Conservation (phyloP, 495 filamentous ascomycete genomes). For the Aspergillus cavernicola region DNA sequence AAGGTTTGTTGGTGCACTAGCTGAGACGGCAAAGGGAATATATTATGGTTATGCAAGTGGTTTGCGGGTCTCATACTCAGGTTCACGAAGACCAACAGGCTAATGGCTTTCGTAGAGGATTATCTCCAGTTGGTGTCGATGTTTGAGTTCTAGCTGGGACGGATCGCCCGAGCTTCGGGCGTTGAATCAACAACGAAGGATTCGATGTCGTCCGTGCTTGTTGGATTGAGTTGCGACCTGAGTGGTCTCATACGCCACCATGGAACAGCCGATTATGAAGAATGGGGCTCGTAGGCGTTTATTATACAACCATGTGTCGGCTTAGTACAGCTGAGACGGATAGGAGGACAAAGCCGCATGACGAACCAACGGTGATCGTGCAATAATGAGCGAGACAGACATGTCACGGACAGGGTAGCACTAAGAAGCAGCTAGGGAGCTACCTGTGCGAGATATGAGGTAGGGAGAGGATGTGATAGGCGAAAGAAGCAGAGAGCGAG, state of each 20-base stretch:
- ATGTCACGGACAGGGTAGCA: not conserved
- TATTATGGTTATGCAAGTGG: not conserved
- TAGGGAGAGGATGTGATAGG: not conserved
- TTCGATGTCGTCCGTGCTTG: conserved; percentile 1
- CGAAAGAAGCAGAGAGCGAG: not conserved
- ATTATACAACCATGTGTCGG: conserved; percentile 4
- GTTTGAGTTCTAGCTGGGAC: not conserved
- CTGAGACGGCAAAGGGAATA: not conserved
- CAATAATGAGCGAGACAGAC: conserved; percentile 1
- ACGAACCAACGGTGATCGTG: conserved; percentile 7
- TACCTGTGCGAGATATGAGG: not conserved
- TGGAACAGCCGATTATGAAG: not conserved
- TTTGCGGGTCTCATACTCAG: not conserved
- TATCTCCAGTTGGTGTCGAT: not conserved
- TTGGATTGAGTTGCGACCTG: not conserved
- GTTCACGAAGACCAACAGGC: not conserved
- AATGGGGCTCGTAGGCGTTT: conserved; percentile 7
- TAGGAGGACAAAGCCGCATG: not conserved
- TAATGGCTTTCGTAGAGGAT: not conserved
- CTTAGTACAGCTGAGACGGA: not conserved
- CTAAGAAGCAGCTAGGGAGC: not conserved
- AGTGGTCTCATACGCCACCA: not conserved
- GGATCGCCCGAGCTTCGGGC: not conserved
- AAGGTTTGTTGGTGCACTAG: not conserved
- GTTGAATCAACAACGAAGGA: not conserved